Evolutionary conservation across 441 rosid species (phyloP).

Genomic region (Jatropha multifida): DNA sequence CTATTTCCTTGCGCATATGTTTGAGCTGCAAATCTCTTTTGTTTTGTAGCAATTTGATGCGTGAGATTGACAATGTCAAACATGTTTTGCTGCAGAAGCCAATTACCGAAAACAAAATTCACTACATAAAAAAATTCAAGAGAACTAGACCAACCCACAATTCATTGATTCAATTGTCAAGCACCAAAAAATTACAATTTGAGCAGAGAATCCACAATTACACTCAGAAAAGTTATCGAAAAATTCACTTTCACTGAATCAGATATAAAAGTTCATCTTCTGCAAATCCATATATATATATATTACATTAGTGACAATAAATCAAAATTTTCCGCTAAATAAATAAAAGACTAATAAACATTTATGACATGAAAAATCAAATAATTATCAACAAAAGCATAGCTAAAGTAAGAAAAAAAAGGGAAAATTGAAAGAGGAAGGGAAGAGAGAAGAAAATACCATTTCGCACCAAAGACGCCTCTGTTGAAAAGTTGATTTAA

Average conservation of each 20-base stretch:
- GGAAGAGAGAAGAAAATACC: constrained; percentile 33
- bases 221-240: not conserved
- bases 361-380: not conserved
- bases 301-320: not conserved
- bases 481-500: constrained; percentile 93
- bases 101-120: constrained; percentile 14
- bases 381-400: not conserved
- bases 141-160: not conserved
- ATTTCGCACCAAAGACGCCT: constrained; percentile 86
- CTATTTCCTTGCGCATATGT: constrained; percentile 90
- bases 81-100: constrained; percentile 68
- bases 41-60: constrained; percentile 83
- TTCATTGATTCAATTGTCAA: constrained; percentile 1
- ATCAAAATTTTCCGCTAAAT: not conserved
- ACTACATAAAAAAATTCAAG: not conserved
- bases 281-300: too few species aligned
- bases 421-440: not conserved
- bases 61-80: constrained; percentile 72
- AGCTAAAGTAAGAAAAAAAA: not conserved
- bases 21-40: constrained; percentile 91
- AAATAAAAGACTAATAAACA: not conserved
- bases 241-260: constrained; percentile 1
- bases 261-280: not conserved
- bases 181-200: not conserved
- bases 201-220: not conserved